phyloP scores from a whole-genome alignment of 2,329 filamentous ascomycete genomes.

The Trichoderma lentiforme region DNA sequence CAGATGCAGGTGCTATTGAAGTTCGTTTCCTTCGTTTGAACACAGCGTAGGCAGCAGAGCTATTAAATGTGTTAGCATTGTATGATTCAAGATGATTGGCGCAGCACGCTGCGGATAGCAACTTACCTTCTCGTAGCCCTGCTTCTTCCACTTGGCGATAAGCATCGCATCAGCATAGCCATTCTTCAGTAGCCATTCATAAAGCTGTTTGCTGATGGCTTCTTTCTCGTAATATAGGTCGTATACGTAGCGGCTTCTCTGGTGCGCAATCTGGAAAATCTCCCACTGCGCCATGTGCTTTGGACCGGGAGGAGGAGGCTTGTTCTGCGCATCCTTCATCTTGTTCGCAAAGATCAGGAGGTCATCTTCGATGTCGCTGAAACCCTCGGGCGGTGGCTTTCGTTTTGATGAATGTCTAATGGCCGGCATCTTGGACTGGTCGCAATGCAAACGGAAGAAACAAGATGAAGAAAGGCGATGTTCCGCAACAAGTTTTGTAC shows the following conservation, averaged over 20 bases:
- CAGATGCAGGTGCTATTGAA: conserved; percentile 98
- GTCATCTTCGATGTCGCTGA: conserved; percentile 83
- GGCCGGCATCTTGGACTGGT: conserved; percentile 63
- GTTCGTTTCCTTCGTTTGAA: conserved; percentile 99
- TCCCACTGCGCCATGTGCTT: conserved; percentile 95
- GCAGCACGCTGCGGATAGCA: background rate
- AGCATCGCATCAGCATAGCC: conserved; percentile 90
- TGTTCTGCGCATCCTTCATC: conserved; percentile 94
- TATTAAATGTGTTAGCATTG: conserved; percentile 39
- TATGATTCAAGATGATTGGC: background rate
- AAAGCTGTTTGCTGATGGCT: conserved; percentile 85
- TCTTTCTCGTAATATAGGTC: conserved; percentile 98
- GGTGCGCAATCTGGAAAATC: conserved; percentile 95
- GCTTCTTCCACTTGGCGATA: conserved; percentile 99
- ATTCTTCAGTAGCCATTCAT: conserved; percentile 97
- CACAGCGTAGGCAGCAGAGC: conserved; percentile 92
- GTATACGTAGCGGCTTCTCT: conserved; percentile 89
- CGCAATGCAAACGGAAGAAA: background rate
- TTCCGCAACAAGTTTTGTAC: background rate
- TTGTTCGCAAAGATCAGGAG: conserved; percentile 83
- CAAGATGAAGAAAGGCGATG: background rate
- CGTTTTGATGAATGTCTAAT: conserved; percentile 72
- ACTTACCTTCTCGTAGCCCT: conserved; percentile 91
- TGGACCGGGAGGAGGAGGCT: conserved; percentile 71
- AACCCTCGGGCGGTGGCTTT: conserved; percentile 81